Evolutionary conservation across 225 moss, liverwort and hornwort species (phyloP).

Genomic region (Polytrichum commune): DNA sequence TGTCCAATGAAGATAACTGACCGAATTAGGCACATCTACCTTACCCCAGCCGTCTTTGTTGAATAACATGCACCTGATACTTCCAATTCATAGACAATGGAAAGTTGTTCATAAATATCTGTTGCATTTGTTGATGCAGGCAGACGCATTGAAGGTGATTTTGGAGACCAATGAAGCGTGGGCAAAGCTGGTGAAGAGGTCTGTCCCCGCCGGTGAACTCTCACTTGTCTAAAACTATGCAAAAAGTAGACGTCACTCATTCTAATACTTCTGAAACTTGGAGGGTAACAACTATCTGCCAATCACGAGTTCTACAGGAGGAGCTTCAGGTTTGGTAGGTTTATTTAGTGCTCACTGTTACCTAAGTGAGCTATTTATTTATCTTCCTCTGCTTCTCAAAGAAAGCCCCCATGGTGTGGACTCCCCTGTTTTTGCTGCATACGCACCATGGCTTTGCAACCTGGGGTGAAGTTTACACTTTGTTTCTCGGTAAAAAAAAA

Average conservation of each 20-base stretch:
- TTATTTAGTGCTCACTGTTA: slow-evolving; percentile 22
- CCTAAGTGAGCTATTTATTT: background rate
- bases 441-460: background rate
- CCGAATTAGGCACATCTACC: too few species aligned
- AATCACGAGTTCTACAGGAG: slow-evolving; percentile 6
- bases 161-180: slow-evolving; percentile 91
- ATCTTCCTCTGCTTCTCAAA: slow-evolving; percentile 20
- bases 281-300: background rate
- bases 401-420: background rate
- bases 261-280: slow-evolving; percentile 9
- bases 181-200: slow-evolving; percentile 90
- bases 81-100: too few species aligned
- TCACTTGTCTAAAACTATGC: slow-evolving; percentile 42
- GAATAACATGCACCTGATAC: too few species aligned
- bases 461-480: background rate
- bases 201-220: slow-evolving; percentile 56
- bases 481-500: too few species aligned
- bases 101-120: too few species aligned
- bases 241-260: background rate
- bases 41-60: too few species aligned
- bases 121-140: too few species aligned
- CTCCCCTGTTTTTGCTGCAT: slow-evolving; percentile 21
- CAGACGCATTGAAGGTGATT: too few species aligned
- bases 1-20: too few species aligned
- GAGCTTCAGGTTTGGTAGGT: slow-evolving; percentile 25